Evolutionary conservation across 768 basidiomycete species (phyloP), one percentile per base, ranked within the genome.

Genomic region (Lactarius vividus): DNA sequence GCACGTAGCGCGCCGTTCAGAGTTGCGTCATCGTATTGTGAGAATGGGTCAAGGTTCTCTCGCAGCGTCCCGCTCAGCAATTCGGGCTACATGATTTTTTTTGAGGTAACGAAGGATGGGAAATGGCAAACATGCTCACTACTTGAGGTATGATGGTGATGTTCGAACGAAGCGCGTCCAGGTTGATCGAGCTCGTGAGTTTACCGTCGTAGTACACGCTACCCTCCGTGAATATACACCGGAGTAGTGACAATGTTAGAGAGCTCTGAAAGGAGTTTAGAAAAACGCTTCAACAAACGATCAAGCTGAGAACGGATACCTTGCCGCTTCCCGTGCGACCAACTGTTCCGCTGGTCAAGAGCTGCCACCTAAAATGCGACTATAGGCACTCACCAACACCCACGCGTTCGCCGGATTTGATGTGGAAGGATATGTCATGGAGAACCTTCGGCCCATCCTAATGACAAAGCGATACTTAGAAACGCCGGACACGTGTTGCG

Each of bases 91-190:
- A 33, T 33, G 33, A 4, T 15, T 1, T 39, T 74, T 56, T 65
- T 73, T 69, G 29, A 8, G 40, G 11, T 8, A 33, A n/a, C n/a
- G 23, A 13, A 31, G 55, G 33, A 11, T 33, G 5, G 53, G 26
- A 49, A 57, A 28, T 9, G 1, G 60, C 1, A 15, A 39, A 59
- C 56, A 52, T 28, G 67, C 82, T 72, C 65, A 84, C 84, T 49
- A 77, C 73, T 70, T 86, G 85, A 3, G 85, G 85, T 46, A 87
- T 86, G 73, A 85, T 84, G 46, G 85, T 86, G 60, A 87, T 80
- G 62, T 79, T 79, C 0, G 80, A 77, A 9, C 86, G 76, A 10
- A 88, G 75, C 8, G 79, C 80, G 54, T 85, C 79, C 1, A 87
- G 74, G 72, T 87, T 86, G 72, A 87, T 72, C 1, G 73, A 70